phyloP scores from a whole-genome alignment of 768 basidiomycete genomes.

The Leucocoprinus birnbaumii region DNA sequence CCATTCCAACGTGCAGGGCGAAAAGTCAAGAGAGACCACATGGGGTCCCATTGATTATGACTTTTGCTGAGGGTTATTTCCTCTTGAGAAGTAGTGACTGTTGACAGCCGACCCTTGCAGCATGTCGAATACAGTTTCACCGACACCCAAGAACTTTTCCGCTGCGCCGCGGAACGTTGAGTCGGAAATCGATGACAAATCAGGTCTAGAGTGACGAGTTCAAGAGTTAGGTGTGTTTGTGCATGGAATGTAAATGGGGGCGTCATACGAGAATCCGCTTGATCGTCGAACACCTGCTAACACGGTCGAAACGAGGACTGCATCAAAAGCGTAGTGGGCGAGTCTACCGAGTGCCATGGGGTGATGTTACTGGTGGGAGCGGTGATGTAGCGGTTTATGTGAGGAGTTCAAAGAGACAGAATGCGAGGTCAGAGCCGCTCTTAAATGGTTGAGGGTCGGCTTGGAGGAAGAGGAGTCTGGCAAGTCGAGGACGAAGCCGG shows the following conservation, averaged over 20 bases:
- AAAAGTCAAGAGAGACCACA: too few relatives aligned
- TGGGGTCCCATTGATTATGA: background rate
- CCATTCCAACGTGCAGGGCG: too few relatives aligned
- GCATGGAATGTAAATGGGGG: background rate
- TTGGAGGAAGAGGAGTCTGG: background rate
- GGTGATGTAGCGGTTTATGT: constrained; percentile 4
- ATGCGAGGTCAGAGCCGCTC: background rate
- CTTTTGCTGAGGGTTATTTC: constrained; percentile 14
- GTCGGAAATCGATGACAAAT: constrained; percentile 71
- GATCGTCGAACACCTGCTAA: constrained; percentile 89
- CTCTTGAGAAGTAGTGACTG: constrained; percentile 76
- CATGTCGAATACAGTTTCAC: constrained; percentile 88
- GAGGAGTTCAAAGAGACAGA: background rate
- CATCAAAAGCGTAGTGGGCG: constrained; percentile 82
- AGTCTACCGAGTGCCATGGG: constrained; percentile 64
- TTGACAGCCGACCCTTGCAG: constrained; percentile 84
- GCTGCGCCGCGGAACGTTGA: constrained; percentile 72
- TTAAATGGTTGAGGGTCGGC: background rate
- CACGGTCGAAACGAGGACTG: constrained; percentile 82
- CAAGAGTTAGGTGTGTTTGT: background rate
- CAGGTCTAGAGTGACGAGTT: constrained; percentile 42
- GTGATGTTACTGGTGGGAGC: background rate
- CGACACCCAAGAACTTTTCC: constrained; percentile 80
- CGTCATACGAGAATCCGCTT: constrained; percentile 84
- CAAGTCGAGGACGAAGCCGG: background rate